A percentile compares a stretch with the other conserved stretches of the same genome.
Evolutionary conservation across 805 yeast genomes (phyloP).

Genomic region (Yarrowia bubula): DNA sequence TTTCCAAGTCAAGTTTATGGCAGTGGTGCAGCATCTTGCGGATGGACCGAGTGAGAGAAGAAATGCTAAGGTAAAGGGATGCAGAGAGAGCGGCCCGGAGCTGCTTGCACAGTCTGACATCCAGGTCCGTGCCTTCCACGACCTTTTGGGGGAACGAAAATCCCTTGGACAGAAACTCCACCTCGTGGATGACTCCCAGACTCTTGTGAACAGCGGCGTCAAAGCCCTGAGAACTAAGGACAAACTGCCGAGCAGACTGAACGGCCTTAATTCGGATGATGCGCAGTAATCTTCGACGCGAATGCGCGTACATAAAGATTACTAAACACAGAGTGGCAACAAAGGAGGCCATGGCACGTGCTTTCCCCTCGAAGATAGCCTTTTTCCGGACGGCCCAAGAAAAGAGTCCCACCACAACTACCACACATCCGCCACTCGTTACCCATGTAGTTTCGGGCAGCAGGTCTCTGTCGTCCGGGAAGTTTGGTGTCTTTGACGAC

Average conservation of each 20-base stretch:
- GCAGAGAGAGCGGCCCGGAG: conserved; percentile 39
- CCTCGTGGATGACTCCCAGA: conserved; percentile 36
- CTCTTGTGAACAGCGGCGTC: conserved; percentile 37
- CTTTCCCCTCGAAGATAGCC: conserved; percentile 23
- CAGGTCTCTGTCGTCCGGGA: conserved; percentile 29
- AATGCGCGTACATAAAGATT: conserved; percentile 38
- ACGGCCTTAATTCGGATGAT: conserved; percentile 37
- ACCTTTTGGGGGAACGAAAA: conserved; percentile 29
- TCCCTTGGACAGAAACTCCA: conserved; percentile 37
- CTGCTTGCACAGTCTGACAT: conserved; percentile 35
- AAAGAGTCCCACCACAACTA: conserved; percentile 39
- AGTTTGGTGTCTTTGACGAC: conserved; percentile 17
- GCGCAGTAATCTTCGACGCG: conserved; percentile 38
- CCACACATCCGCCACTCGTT: conserved; percentile 41
- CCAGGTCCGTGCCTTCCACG: conserved; percentile 25
- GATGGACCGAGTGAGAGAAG: conserved; percentile 38
- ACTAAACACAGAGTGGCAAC: conserved; percentile 35
- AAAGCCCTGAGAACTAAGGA: conserved; percentile 33
- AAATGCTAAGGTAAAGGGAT: conserved; percentile 38
- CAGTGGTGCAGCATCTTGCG: conserved; percentile 37
- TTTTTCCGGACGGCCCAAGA: conserved; percentile 34
- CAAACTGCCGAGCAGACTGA: conserved; percentile 33
- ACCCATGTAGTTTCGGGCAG: conserved; percentile 34
- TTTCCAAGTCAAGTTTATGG: conserved; percentile 41
- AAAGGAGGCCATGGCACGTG: conserved; percentile 31